Evolutionary conservation across 257 asterid genomes (phyloP), one percentile per base, ranked within the genome.

Genomic region (Perilla frutescens): DNA sequence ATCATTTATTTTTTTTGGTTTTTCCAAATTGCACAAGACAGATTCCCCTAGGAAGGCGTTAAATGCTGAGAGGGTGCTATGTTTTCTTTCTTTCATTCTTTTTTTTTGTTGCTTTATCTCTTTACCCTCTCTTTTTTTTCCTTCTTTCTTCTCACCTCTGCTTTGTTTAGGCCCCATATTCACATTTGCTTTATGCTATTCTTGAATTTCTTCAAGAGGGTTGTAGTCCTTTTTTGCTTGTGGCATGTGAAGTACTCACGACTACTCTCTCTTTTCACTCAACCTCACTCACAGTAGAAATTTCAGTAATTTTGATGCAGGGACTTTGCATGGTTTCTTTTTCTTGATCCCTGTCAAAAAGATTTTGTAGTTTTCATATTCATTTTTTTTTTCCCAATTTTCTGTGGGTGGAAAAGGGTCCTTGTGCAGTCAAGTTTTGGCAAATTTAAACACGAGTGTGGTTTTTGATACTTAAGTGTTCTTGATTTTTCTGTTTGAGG

Each of bases 31-130:
- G 62, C 78, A 83, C 73, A 74, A 66, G 61, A 71, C 82, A 86
- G 79, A 83, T 84, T 84, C 85, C 10, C 67, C 59, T 68, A 45
- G 71, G 83, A 80, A 77, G 85, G 81, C 67, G 82, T 81, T 65
- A 45, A 65, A 47, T 73, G 80, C 82, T 78, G 77, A 68, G 87
- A 77, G 62, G 57, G 43, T 65, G 83, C 77, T 68, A 70, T 81
- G 78, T 79, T 79, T 62, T 4, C 37, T 81, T 79, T 68, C 77
- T 77, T 75, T 20, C 26, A 0, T 20, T 20, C 26, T 55, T 76
- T 75, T 68, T 68, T 55, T 81, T 62, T 49, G 36, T 71, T 67
- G 68, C 69, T 70, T 70, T 74, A 51, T 72, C 72, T 66, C 57
- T 71, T 56, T 61, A 36, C 61, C 58, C 76, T 20, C 34, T 68